Evolutionary conservation across 139 green algal genomes (phyloP).

Genomic region (Chlorella sp.): DNA sequence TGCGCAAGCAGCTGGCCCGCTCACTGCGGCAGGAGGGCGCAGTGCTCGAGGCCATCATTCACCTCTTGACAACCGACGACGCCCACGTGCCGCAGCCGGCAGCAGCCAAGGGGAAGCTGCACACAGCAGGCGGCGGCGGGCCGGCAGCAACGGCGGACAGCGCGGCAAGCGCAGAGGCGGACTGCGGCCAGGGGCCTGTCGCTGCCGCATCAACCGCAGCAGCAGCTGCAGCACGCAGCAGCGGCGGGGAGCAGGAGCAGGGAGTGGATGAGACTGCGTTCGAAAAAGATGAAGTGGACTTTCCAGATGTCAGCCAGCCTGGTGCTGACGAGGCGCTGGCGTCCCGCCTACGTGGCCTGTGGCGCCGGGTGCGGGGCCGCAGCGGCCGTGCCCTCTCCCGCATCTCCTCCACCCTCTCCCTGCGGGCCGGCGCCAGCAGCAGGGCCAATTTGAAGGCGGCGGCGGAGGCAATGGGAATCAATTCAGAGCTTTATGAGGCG

Average conservation of each 20-base stretch:
- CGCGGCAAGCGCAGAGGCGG: no score
- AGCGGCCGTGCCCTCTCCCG: not conserved
- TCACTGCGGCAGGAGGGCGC: conserved; percentile 20
- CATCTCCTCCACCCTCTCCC: not conserved
- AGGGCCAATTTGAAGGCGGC: not conserved
- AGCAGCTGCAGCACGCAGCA: not conserved
- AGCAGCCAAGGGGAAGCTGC: not conserved
- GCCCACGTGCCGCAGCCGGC: not conserved
- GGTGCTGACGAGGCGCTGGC: not conserved
- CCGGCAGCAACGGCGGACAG: not conserved
- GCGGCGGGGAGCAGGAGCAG: not conserved
- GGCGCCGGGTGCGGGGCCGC: not conserved
- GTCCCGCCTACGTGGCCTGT: not conserved
- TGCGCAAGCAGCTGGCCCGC: conserved; percentile 25
- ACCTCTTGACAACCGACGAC: not conserved
- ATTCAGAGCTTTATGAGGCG: not conserved
- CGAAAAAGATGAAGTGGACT: not conserved
- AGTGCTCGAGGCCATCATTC: conserved; percentile 7
- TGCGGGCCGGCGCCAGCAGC: not conserved
- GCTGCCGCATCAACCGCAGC: not conserved
- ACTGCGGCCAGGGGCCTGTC: not conserved
- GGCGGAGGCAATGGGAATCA: not conserved
- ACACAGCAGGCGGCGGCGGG: not conserved
- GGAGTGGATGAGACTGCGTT: not conserved
- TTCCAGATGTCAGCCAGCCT: not conserved